Evolutionary conservation across 2,329 filamentous ascomycete genomes (phyloP).

Genomic region (Claviceps quebecensis): DNA sequence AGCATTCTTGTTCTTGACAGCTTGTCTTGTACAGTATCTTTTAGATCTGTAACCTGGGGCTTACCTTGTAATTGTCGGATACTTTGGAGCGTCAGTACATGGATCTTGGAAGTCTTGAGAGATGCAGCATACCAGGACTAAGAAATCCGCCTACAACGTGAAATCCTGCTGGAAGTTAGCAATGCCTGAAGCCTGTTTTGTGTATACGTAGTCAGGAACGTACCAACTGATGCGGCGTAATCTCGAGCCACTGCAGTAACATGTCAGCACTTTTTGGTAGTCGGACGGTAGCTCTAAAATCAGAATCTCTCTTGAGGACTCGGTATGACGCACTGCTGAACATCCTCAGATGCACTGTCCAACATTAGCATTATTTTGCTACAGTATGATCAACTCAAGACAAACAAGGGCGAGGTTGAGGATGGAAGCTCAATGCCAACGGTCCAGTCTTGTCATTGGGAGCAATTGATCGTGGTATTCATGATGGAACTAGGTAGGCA

Average conservation of each 20-base stretch:
- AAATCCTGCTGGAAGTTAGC: not conserved
- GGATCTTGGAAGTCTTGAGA: not conserved
- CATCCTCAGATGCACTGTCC: not conserved
- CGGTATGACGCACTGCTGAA: not conserved
- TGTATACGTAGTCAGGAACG: not conserved
- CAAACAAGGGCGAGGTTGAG: not conserved
- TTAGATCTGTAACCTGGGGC: not conserved
- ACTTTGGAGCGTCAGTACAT: not conserved
- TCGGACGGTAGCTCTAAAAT: too few species aligned
- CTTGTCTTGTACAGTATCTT: not conserved
- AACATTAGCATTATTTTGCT: not conserved
- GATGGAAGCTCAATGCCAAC: not conserved
- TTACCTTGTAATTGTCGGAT: not conserved
- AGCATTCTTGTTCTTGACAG: not conserved
- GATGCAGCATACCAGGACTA: not conserved
- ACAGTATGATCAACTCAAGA: not conserved
- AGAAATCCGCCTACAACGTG: not conserved
- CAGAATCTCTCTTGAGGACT: too few species aligned
- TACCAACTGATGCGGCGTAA: not conserved
- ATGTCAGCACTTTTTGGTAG: not conserved
- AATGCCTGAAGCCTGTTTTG: not conserved
- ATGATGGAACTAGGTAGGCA: not conserved
- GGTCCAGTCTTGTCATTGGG: not conserved
- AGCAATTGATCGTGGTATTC: not conserved
- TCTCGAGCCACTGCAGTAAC: not conserved